Conservation (phyloP, 257 asterid species). For the Solanum tacnaense region DNA sequence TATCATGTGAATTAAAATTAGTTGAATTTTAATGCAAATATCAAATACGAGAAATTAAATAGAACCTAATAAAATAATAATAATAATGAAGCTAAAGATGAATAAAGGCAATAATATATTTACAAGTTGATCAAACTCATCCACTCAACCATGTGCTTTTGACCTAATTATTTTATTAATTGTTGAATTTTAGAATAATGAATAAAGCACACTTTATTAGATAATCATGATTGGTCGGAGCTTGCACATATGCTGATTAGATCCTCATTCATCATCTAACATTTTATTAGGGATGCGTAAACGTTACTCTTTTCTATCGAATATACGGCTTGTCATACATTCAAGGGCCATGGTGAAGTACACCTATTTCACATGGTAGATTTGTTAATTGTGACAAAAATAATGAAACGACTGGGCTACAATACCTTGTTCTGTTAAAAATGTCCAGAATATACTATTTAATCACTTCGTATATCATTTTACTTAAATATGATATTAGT, state of each 20-base stretch:
- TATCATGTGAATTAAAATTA: neutral
- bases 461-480: too few species aligned
- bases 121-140: neutral
- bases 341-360: neutral
- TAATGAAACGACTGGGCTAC: neutral
- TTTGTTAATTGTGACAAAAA: neutral
- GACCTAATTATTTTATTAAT: neutral
- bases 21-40: rapidly evolving
- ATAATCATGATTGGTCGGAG: neutral
- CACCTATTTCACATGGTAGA: neutral
- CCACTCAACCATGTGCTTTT: neutral
- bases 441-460: too few species aligned
- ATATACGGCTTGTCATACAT: neutral
- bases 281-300: neutral
- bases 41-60: too few species aligned
- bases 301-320: neutral
- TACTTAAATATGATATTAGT: too few species aligned
- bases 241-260: neutral
- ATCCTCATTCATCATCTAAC: neutral
- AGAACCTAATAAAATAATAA: too few species aligned
- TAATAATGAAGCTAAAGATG: neutral
- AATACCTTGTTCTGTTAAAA: rapidly evolving
- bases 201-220: neutral
- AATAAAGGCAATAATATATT: neutral
- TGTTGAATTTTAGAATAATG: neutral